Conservation (phyloP, 345 rosid genomes). For the Aurinia saxatilis region DNA sequence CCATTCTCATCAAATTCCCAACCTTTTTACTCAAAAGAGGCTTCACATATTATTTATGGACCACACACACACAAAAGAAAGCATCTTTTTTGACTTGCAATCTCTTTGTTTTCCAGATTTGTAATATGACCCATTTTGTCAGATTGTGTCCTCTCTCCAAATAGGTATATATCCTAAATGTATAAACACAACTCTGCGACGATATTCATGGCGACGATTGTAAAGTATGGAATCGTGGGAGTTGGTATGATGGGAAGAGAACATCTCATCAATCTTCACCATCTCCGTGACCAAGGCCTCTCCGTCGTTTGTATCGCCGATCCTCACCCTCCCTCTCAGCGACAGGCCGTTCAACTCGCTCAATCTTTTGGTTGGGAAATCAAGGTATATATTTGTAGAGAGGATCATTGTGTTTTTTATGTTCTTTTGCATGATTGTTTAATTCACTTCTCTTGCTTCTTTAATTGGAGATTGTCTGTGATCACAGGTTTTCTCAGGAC, state of each 20-base stretch:
- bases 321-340: constrained; percentile 74
- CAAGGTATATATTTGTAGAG: constrained; percentile 34
- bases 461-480: neutral
- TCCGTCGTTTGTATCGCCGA: constrained; percentile 69
- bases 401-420: neutral
- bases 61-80: no score
- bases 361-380: constrained; percentile 57
- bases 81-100: no score
- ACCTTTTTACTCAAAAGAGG: no score
- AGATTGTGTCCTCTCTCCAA: no score
- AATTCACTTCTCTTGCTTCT: neutral
- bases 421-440: neutral
- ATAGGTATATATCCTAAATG: no score
- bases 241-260: constrained; percentile 99
- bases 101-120: no score
- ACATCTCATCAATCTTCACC: constrained; percentile 79
- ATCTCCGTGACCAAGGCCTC: constrained; percentile 59
- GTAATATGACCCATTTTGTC: no score
- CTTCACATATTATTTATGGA: no score
- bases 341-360: constrained; percentile 50
- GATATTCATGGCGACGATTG: neutral
- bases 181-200: no score
- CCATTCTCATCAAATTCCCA: neutral
- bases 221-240: constrained; percentile 78
- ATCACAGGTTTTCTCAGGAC: constrained; percentile 68